Percentiles rank a stretch among this genome's conserved stretches.
Conservation (phyloP, 352 stramenopile species). For the Paralagenidium karlingii region DNA sequence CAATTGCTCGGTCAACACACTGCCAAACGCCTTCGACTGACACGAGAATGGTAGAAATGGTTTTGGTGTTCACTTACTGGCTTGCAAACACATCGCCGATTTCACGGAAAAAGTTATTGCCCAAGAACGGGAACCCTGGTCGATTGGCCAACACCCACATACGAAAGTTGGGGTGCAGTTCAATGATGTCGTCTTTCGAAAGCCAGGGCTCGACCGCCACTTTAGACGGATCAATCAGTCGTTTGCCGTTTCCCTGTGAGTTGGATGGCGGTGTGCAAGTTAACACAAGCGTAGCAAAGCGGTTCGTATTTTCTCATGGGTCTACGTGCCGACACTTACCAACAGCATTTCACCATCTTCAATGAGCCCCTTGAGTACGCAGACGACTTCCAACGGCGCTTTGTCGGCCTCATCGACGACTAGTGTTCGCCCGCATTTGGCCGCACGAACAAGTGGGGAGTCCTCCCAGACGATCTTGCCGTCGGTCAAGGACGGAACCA, state of each 20-base stretch:
- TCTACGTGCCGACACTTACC: conserved; percentile 13
- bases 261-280: background rate
- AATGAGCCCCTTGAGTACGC: conserved; percentile 91
- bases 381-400: conserved; percentile 90
- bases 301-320: background rate
- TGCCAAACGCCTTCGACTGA: conserved; percentile 2
- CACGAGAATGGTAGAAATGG: background rate
- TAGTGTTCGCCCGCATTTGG: conserved; percentile 82
- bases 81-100: conserved; percentile 91
- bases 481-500: conserved; percentile 78
- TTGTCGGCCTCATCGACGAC: conserved; percentile 96
- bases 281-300: background rate
- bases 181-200: conserved; percentile 71
- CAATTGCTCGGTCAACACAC: background rate
- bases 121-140: conserved; percentile 92
- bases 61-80: conserved; percentile 34
- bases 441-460: conserved; percentile 90
- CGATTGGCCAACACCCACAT: conserved; percentile 93
- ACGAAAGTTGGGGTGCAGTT: conserved; percentile 86
- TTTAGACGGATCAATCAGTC: conserved; percentile 58
- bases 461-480: conserved; percentile 88
- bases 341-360: conserved; percentile 94
- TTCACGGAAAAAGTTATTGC: conserved; percentile 93
- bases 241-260: conserved; percentile 75
- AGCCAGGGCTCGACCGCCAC: conserved; percentile 47